Evolutionary conservation across 2,329 filamentous ascomycete genomes (phyloP), one percentile per base, ranked within the genome.

Genomic region (Amauroascus verrucosus): DNA sequence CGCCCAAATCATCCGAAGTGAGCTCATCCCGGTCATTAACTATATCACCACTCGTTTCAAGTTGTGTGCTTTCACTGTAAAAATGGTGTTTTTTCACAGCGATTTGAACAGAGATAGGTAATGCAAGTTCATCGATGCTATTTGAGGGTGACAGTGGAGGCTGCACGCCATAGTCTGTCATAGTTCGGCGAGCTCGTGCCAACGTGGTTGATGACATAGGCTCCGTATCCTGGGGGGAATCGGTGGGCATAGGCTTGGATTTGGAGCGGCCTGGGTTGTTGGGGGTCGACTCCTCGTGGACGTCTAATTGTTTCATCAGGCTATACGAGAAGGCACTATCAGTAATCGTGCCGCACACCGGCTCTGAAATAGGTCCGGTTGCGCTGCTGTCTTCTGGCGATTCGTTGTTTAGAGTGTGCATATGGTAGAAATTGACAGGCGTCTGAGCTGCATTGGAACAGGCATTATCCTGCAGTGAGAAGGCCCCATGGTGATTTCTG

Each of bases 201-300:
- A 66, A 63, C 8, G 57, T 51, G 6, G 65, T 55, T 6, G 70
- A 71, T 9, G 69, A 71, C 32, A 70, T 61, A 20, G 68, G 69
- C 41, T 70, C 64, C 1, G 70, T 72, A 47, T 71, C 69, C 41
- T 69, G 68, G 6, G 67, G 67, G 3, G 69, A 71, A 46, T 61
- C 62, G n/a, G 54, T 48, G 9, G 59, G 53, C 3, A 55, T 50
- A 48, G 64, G 64, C 43, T 65, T 55, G 3, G 64, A 63, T 43
- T 65, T 62, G 18, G 62, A 61, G 33, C 63, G 59, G 24, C 59
- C 56, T 3, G 53, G 40, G 2, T 41, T 59, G 43, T 57, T 59
- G 18, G 38, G 30, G 30, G 6, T 14, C 1, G 38, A 51, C 14
- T 38, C 16, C 9, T n/a, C 33, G 28, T 5, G n/a, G n/a, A 22